Evolutionary conservation across 2,329 filamentous ascomycete genomes (phyloP).

Genomic region (Aspergillus chevalieri): DNA sequence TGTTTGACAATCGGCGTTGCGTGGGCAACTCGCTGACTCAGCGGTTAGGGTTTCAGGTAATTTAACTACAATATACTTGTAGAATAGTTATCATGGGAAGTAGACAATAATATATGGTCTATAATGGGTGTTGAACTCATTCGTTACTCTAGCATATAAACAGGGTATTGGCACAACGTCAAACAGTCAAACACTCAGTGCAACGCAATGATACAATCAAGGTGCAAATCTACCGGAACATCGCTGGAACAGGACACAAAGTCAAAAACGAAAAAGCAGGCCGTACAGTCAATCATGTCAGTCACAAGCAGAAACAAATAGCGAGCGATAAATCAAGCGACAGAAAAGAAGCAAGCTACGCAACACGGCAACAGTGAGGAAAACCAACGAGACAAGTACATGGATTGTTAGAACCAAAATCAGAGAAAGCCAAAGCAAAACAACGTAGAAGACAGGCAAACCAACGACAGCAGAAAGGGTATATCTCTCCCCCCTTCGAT

Average conservation of each 20-base stretch:
- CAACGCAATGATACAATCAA: background rate
- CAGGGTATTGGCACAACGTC: conserved; percentile 4
- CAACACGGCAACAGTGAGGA: background rate
- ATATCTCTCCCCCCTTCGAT: background rate
- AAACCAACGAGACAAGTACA: background rate
- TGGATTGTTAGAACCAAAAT: background rate
- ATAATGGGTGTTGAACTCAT: background rate
- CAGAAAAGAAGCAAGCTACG: background rate
- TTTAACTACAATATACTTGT: too few species aligned
- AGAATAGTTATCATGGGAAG: too few species aligned
- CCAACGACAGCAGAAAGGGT: background rate
- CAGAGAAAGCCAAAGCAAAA: background rate
- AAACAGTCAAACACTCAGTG: conserved; percentile 1
- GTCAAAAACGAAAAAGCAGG: conserved; percentile 8
- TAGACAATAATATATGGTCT: background rate
- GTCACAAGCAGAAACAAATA: conserved; percentile 1
- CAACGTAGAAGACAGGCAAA: background rate
- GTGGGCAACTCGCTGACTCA: conserved; percentile 26
- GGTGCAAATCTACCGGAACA: conserved; percentile 5
- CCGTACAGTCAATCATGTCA: background rate
- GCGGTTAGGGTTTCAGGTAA: background rate
- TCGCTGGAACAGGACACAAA: conserved; percentile 1
- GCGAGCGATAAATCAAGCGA: background rate
- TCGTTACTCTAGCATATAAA: background rate
- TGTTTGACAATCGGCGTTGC: conserved; percentile 20